Percentiles rank a stretch among this genome's conserved stretches.
These are phyloP conservation scores for Aspergillus fumigatiaffinis DNA, from an alignment of 2,329 filamentous ascomycete species.

Conservation along the genomic window DNA sequence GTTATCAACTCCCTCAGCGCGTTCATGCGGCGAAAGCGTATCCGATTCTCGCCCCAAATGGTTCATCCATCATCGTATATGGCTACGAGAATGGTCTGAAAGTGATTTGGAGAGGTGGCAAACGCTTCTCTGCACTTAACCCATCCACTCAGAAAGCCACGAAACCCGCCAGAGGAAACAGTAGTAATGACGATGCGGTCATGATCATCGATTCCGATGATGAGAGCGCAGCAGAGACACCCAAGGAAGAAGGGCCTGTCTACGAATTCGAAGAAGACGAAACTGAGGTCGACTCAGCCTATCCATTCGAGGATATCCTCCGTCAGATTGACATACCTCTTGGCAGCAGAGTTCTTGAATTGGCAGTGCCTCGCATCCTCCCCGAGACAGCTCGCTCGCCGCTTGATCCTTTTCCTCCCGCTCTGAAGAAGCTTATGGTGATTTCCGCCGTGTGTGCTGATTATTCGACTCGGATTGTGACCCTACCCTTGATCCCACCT, in stretches of 20 bases:
- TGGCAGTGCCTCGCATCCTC: slow-evolving; percentile 48
- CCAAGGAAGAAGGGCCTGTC: slow-evolving; percentile 16
- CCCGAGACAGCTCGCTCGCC: slow-evolving; percentile 36
- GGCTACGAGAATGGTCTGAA: slow-evolving; percentile 56
- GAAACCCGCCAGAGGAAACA: slow-evolving; percentile 20
- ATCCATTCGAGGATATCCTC: slow-evolving; percentile 52
- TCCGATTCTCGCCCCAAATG: slow-evolving; percentile 56
- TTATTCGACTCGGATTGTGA: slow-evolving; percentile 52
- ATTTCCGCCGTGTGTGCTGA: slow-evolving; percentile 55
- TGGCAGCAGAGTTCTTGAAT: slow-evolving; percentile 49
- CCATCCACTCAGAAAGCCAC: slow-evolving; percentile 21
- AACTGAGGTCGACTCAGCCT: slow-evolving; percentile 52
- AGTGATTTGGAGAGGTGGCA: slow-evolving; percentile 59
- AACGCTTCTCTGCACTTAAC: slow-evolving; percentile 39
- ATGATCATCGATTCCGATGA: slow-evolving; percentile 58
- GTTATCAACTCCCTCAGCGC: slow-evolving; percentile 59
- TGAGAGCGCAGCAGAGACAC: slow-evolving; percentile 41
- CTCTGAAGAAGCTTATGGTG: slow-evolving; percentile 50
- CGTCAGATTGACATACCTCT: slow-evolving; percentile 54
- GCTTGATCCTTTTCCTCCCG: slow-evolving; percentile 42
- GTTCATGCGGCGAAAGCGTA: slow-evolving; percentile 55
- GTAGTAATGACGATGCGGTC: slow-evolving; percentile 40
- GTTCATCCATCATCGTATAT: slow-evolving; percentile 59
- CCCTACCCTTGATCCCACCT: slow-evolving; percentile 53
- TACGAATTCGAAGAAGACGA: slow-evolving; percentile 52